Evolutionary conservation across 441 rosid genomes (phyloP).

Genomic region (Flueggea neowawraea): DNA sequence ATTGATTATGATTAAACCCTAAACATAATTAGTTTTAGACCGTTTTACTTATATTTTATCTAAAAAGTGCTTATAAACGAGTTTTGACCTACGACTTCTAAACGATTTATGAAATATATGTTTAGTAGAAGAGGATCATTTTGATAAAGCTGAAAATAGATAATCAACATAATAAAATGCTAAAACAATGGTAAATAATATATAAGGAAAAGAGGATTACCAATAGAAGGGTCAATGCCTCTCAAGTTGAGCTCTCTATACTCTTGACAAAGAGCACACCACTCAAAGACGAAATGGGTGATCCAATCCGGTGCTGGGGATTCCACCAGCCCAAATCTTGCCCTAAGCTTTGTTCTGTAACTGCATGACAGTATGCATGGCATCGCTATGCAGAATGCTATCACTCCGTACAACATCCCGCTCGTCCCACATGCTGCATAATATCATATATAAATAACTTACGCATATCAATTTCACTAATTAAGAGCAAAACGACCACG

Average conservation of each 20-base stretch:
- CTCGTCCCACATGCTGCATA: conserved; percentile 42
- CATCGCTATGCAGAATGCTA: conserved; percentile 23
- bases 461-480: background rate
- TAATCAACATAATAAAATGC: no score
- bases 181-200: background rate
- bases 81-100: no score
- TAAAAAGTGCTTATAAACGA: no score
- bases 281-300: conserved; percentile 50
- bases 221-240: conserved; percentile 60
- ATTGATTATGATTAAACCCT: no score
- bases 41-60: no score
- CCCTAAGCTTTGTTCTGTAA: conserved; percentile 49
- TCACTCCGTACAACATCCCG: conserved; percentile 40
- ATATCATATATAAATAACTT: background rate
- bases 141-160: no score
- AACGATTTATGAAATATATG: no score
- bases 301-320: conserved; percentile 74
- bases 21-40: no score
- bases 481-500: background rate
- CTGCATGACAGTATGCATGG: conserved; percentile 59
- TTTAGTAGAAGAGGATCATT: no score
- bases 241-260: conserved; percentile 54
- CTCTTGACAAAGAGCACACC: conserved; percentile 70
- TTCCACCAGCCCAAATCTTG: conserved; percentile 48
- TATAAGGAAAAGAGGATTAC: conserved; percentile 21